Conservation (phyloP, 2,329 filamentous ascomycete species). For the Pseudocercospora crystallina region DNA sequence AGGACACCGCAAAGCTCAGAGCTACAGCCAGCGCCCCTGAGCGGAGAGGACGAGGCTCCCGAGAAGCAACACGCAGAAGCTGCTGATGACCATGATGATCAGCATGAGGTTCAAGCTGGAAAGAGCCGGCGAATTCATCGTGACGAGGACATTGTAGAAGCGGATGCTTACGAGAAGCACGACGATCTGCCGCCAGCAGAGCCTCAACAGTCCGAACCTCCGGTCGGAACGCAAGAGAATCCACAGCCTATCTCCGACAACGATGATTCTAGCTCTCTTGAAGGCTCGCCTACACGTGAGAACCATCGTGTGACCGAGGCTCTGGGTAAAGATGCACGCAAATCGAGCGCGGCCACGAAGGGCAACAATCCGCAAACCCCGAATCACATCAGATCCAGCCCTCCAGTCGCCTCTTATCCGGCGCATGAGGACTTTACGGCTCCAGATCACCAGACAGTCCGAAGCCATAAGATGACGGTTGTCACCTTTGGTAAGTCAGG, state of each 20-base stretch:
- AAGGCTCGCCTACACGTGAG: no score
- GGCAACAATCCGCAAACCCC: background rate
- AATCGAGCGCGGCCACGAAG: background rate
- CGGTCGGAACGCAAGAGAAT: background rate
- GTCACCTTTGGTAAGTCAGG: constrained; percentile 30
- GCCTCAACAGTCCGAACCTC: no score
- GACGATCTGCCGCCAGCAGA: no score
- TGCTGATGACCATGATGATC: background rate
- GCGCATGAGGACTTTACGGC: constrained; percentile 12
- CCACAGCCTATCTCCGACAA: constrained; percentile 4
- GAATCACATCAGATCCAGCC: constrained; percentile 13
- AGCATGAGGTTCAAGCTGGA: background rate
- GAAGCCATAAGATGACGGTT: constrained; percentile 27
- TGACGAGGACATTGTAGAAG: no score
- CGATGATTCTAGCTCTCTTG: constrained; percentile 4
- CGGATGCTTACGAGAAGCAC: no score
- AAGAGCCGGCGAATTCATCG: no score
- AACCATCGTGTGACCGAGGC: background rate
- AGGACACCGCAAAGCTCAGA: background rate
- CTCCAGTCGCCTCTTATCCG: constrained; percentile 5
- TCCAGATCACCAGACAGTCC: background rate
- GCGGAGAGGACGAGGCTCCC: background rate
- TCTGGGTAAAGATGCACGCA: background rate
- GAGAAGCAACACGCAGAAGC: background rate
- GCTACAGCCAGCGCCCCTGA: background rate